These are phyloP conservation scores for Hawksworthiomyces lignivorus DNA, from an alignment of 2,329 filamentous ascomycete species.

Conservation along the genomic window DNA sequence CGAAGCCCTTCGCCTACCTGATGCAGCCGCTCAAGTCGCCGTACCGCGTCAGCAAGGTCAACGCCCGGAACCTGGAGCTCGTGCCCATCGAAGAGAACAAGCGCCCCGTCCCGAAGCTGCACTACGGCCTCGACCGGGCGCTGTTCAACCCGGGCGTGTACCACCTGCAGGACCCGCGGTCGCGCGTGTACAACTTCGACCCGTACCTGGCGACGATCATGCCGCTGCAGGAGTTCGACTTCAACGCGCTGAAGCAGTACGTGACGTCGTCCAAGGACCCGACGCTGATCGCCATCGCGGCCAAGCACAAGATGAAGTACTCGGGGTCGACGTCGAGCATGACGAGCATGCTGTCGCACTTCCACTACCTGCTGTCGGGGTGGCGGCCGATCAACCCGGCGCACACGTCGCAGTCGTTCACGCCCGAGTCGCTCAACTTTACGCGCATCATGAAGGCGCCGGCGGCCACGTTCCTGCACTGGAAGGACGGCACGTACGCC, in stretches of 20 bases:
- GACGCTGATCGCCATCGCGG: conserved; percentile 61
- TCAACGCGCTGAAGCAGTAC: conserved; percentile 75
- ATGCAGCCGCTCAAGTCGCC: neutral
- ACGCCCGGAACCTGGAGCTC: conserved; percentile 20
- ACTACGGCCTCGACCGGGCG: conserved; percentile 77
- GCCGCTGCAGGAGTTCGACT: conserved; percentile 89
- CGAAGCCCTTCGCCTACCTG: neutral
- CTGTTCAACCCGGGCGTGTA: conserved; percentile 94
- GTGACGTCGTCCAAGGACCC: conserved; percentile 84
- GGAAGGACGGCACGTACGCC: conserved; percentile 79
- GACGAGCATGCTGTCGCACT: conserved; percentile 79
- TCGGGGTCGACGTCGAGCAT: conserved; percentile 96
- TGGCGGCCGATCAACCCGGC: conserved; percentile 67
- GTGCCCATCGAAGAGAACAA: conserved; percentile 25
- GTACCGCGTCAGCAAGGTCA: conserved; percentile 19
- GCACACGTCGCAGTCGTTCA: conserved; percentile 61
- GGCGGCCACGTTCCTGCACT: conserved; percentile 72
- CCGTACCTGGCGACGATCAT: conserved; percentile 90
- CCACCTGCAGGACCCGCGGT: conserved; percentile 78
- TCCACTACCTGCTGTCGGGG: conserved; percentile 81
- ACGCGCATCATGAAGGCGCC: conserved; percentile 67
- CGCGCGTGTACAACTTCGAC: conserved; percentile 92
- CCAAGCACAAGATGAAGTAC: conserved; percentile 64
- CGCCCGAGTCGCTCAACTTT: conserved; percentile 54
- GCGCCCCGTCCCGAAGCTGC: conserved; percentile 49